Evolutionary conservation across 2,329 filamentous ascomycete genomes (phyloP), one percentile per base, ranked within the genome.

Genomic region (Didymella sp.): DNA sequence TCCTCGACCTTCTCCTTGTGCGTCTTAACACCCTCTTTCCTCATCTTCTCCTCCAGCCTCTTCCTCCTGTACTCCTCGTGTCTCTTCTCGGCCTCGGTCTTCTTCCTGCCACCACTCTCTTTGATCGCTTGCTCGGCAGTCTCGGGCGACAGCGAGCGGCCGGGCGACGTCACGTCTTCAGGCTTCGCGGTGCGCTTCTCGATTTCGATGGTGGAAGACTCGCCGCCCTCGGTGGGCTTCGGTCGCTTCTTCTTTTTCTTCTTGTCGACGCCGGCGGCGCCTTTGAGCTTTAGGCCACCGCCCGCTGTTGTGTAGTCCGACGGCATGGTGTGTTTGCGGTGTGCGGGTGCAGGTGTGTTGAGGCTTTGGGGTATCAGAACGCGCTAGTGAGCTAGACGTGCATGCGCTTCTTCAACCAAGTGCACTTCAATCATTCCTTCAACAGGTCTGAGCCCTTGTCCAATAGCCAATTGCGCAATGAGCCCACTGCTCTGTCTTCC

Each of bases 1-100:
- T 97, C 92, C 76, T 98, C 93, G 40, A 99, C 94, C 11, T 92
- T 87, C 80, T 99, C 91, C 76, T 98, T 98, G 77, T 99, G 95
- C 27, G 93, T 96, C 82, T 97, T 98, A 65, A 94, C 86, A 15
- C 96, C 89, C 74, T 97, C 93, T 13, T 89, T 87, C 72, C 90
- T 88, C 41, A 96, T 80, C 60, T 92, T 83, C 70, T 96, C 89
- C 67, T 95, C 87, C 69, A 98, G 81, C 81, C 91, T 85, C 79
- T 92, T 95, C 75, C 87, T 84, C 75, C 89, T 86, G 68, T 85
- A 84, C 78, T 98, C 94, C 64, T 96, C 91, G 69, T 95, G 86
- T 41, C 87, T 84, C 65, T 84, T 82, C 79, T 99, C 92, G 1
- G 93, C 87, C 61, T 96, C 92, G 0, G 94, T 98, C 82, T 96